These are phyloP conservation scores for Dissophora globulifera DNA, from an alignment of 192 early-diverging fungal species.

Conservation along the genomic window DNA sequence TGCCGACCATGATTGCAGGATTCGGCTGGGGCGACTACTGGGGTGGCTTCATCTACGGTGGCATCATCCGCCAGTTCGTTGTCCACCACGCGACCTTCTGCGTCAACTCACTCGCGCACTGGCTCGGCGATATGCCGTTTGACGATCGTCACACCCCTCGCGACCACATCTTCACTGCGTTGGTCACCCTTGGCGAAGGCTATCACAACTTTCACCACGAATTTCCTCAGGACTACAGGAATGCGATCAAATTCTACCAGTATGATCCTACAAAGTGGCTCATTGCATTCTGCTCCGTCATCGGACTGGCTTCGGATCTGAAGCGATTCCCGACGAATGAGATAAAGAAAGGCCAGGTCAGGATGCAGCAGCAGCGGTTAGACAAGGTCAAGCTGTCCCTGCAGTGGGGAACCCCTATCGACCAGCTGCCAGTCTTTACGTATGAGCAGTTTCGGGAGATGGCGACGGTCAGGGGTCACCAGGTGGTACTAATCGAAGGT, in stretches of 20 bases:
- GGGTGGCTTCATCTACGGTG: conserved; percentile 83
- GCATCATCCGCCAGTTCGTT: conserved; percentile 72
- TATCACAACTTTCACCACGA: conserved; percentile 92
- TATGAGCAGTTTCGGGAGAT: conserved; percentile 71
- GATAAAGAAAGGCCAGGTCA: conserved; percentile 78
- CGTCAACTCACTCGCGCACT: conserved; percentile 87
- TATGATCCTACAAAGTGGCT: conserved; percentile 92
- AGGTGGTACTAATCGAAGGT: conserved; percentile 85
- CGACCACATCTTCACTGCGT: conserved; percentile 83
- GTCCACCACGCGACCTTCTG: conserved; percentile 89
- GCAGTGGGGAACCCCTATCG: conserved; percentile 77
- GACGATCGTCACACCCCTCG: conserved; percentile 87
- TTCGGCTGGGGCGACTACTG: conserved; percentile 81
- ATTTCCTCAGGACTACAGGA: conserved; percentile 89
- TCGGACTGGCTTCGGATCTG: conserved; percentile 78
- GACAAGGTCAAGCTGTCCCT: conserved; percentile 65
- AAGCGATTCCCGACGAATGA: conserved; percentile 85
- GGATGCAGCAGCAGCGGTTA: conserved; percentile 85
- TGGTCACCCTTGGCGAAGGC: conserved; percentile 84
- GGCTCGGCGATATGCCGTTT: conserved; percentile 75
- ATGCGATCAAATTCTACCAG: conserved; percentile 80
- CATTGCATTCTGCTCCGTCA: conserved; percentile 63
- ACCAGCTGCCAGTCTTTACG: conserved; percentile 74
- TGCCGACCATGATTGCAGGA: conserved; percentile 85
- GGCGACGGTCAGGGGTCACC: conserved; percentile 69